phyloP scores from a whole-genome alignment of 345 rosid species.

The Eucalyptus curtisii region DNA sequence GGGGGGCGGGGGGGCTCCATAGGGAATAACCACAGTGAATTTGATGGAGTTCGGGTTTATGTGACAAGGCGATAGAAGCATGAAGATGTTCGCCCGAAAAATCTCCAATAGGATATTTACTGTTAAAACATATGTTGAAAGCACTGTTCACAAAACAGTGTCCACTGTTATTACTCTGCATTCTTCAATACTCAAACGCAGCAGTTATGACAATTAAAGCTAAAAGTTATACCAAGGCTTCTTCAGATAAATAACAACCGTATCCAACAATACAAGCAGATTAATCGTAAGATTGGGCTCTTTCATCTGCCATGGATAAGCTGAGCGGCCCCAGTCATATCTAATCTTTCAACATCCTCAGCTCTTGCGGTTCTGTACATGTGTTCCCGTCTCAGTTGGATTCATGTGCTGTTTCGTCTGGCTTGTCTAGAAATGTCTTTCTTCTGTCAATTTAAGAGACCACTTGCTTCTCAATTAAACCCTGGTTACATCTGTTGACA shows the following conservation, averaged over 20 bases:
- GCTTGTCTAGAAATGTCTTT: background rate
- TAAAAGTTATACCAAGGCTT: background rate
- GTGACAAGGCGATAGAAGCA: background rate
- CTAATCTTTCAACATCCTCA: background rate
- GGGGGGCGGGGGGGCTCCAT: background rate
- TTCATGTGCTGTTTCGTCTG: background rate
- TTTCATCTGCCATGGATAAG: background rate
- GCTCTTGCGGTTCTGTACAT: background rate
- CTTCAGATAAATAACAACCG: background rate
- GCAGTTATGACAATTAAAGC: background rate
- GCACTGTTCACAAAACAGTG: background rate
- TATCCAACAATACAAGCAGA: background rate
- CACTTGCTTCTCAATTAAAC: background rate
- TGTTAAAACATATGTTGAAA: background rate
- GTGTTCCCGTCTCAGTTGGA: background rate
- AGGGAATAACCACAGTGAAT: background rate
- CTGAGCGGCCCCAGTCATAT: background rate
- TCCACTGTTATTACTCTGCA: background rate
- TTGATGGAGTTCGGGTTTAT: background rate
- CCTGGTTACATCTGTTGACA: background rate
- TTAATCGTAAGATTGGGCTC: background rate
- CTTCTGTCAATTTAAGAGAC: background rate
- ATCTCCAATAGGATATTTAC: background rate
- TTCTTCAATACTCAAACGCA: background rate
- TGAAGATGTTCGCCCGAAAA: background rate